These are phyloP conservation scores for Aspergillus eucalypticola DNA, from an alignment of 2,329 filamentous ascomycete species.

Conservation along the genomic window DNA sequence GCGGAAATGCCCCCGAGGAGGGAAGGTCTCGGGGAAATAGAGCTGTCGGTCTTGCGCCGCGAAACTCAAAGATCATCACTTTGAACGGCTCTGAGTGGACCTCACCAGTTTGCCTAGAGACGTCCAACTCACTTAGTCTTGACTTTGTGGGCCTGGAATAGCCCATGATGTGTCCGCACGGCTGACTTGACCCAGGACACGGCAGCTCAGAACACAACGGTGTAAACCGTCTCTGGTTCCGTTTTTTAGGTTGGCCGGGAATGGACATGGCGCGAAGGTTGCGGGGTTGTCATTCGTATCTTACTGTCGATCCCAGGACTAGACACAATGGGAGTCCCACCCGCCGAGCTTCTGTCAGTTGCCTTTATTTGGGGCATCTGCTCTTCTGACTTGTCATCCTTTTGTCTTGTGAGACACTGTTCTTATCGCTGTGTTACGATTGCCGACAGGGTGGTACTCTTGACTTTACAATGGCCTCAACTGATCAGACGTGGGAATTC, in stretches of 20 bases:
- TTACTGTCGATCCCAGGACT: not conserved
- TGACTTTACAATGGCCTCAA: not conserved
- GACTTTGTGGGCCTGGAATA: not conserved
- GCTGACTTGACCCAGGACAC: not conserved
- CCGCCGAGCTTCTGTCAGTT: not conserved
- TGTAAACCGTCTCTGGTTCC: not conserved
- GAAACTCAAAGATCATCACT: not conserved
- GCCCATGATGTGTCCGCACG: not conserved
- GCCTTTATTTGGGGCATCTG: not conserved
- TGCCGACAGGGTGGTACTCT: too few relatives aligned
- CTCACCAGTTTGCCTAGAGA: not conserved
- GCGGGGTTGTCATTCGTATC: not conserved
- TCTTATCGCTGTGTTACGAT: too few relatives aligned
- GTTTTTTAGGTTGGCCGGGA: not conserved
- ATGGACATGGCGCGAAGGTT: not conserved
- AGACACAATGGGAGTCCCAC: not conserved
- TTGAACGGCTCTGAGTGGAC: not conserved
- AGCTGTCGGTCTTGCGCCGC: too few relatives aligned
- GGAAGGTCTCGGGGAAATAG: too few relatives aligned
- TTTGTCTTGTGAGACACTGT: too few relatives aligned
- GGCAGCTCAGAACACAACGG: not conserved
- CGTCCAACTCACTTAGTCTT: not conserved
- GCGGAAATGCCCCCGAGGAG: too few relatives aligned
- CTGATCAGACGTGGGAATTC: constrained; percentile 8
- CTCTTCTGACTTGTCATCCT: too few relatives aligned